Evolutionary conservation across 108 stramenopile genomes (phyloP), one percentile per base, ranked within the genome.

Genomic region (Cylindrotheca fusiformis): DNA sequence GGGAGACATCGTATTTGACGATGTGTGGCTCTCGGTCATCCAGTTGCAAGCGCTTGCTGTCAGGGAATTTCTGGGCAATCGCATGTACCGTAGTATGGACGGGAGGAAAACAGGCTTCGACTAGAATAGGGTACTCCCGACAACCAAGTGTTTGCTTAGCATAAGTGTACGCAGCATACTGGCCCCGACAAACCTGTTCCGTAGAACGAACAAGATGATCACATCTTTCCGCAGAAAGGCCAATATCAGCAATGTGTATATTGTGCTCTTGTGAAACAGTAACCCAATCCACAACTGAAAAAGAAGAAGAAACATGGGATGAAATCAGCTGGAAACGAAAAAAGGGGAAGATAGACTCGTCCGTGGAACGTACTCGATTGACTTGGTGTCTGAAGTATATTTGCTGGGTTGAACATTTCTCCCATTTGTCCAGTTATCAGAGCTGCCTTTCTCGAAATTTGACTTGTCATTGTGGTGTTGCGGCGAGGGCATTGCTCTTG

Each of bases 81-180:
- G 74, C 72, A 27, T 71, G 55, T 21, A 65, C 54, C 4, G 75
- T 53, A 22, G 72, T 65, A 47, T 78, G 77, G n/a, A 83, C 77
- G 2, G 77, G 69, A 1, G 44, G 31, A 12, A 76, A 50, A 55
- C 72, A 66, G 18, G 63, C 58, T 25, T 50, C n/a, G 0, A 84
- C 85, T 62, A 90, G 52, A 5, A 17, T 30, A 30, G 85, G 84
- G 51, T 67, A 75, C 56, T 90, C 88, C 25, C 85, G 78, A 67
- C 88, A 90, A 23, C 88, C 88, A 66, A 90, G 41, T 2, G 88
- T 90, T 69, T 90, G 88, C 56, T 90, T 90, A 46, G 88, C 88
- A 53, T 90, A 90, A 0, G 88, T 90, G 50, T 90, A 90, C 1
- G 78, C 76, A 10, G 85, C 76, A 50, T 81, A 86, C 31, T 77